phyloP scores from a whole-genome alignment of 495 filamentous ascomycete genomes.

The Cercophora sp. region DNA sequence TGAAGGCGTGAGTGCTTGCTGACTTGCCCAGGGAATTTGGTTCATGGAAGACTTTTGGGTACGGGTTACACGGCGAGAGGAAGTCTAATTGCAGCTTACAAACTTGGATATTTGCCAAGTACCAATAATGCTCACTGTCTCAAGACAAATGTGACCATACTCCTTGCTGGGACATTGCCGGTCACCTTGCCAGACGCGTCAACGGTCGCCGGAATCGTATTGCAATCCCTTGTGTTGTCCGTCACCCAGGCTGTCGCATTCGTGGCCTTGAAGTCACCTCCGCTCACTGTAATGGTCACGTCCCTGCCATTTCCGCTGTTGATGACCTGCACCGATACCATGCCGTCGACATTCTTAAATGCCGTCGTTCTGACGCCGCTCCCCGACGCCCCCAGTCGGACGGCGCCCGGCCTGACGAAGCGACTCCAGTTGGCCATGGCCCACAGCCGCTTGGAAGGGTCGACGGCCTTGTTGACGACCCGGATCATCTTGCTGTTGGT shows the following conservation, averaged over 20 bases:
- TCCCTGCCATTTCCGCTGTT: slow-evolving; percentile 29
- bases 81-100: not conserved
- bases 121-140: not conserved
- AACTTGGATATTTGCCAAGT: too few relatives aligned
- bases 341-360: slow-evolving; percentile 46
- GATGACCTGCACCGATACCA: slow-evolving; percentile 40
- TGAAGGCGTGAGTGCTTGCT: not conserved
- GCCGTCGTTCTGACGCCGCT: slow-evolving; percentile 36
- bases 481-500: slow-evolving; percentile 41
- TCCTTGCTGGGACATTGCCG: not conserved
- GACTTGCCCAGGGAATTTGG: slow-evolving; percentile 8
- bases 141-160: slow-evolving; percentile 1
- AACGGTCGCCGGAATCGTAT: not conserved
- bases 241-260: slow-evolving; percentile 26
- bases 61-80: not conserved
- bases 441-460: slow-evolving; percentile 44
- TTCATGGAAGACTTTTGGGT: slow-evolving; percentile 13
- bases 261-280: slow-evolving; percentile 10
- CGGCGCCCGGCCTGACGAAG: slow-evolving; percentile 45
- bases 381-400: slow-evolving; percentile 35
- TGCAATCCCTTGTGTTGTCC: slow-evolving; percentile 22
- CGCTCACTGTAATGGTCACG: slow-evolving; percentile 22
- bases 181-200: not conserved
- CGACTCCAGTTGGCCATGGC: slow-evolving; percentile 44
- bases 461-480: slow-evolving; percentile 27